Evolutionary conservation across 192 early-diverging fungal species (phyloP), one percentile per base, ranked within the genome.

Genomic region (Jimgerdemannia lactiflua): DNA sequence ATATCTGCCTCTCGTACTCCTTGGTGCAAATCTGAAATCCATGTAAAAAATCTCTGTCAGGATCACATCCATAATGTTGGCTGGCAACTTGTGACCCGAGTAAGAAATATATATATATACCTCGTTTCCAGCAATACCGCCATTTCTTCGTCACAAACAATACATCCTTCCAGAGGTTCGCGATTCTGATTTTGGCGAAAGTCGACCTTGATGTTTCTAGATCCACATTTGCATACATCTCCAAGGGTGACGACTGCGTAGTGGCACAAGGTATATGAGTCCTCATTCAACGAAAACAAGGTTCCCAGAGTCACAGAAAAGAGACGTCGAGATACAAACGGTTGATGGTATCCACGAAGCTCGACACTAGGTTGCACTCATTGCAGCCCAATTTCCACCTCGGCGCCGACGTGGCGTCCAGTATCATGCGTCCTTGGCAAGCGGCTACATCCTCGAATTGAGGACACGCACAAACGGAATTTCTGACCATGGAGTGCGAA

Each of bases 351-450:
- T 86, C 84, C 20, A 77, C 54, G 73, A 86, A 86, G 19, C 73
- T 65, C 17, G 86, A 81, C 40, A 87, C 87, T 43, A 87, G 68
- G 59, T 82, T 87, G 77, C 86, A 87, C 73, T 67, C 79, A 77
- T 87, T 87, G 63, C 86, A 87, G 72, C 71, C 86, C 41, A 88
- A 40, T 69, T 89, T 88, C 82, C 83, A 88, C 39, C 86, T 54
- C 39, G 88, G 88, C 14, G 86, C 86, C 3, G 77, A 86, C 0
- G 88, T 88, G 10, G 80, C 85, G 77, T 89, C 86, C 10, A 88
- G 41, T 44, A 88, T 70, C 72, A 87, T 63, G 10, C 75, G 72
- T 3, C 86, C 86, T 3, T 64, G 64, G 64, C 86, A 87, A 9
- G 73, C 64, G 6, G 70, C 73, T 41, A 72, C 64, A 14, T 79